phyloP scores from a whole-genome alignment of 805 yeast genomes.

The Nakazawaea molendinolei region DNA sequence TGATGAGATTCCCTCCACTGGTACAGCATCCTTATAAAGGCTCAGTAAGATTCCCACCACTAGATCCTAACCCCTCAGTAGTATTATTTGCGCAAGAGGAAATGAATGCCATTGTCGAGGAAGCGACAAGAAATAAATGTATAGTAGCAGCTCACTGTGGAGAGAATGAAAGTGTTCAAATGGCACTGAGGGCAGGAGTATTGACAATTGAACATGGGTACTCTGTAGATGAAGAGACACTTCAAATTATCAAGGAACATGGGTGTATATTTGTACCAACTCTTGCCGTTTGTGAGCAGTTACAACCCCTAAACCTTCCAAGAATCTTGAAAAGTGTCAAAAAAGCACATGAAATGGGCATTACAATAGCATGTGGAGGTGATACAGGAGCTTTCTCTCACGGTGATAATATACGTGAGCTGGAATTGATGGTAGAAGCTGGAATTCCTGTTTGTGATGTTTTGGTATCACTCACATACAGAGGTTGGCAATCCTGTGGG shows the following conservation, averaged over 20 bases:
- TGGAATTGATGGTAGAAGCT: slow-evolving; percentile 20
- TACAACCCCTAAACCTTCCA: slow-evolving; percentile 17
- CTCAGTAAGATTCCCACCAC: slow-evolving; percentile 21
- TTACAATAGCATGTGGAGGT: slow-evolving; percentile 22
- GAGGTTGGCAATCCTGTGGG: slow-evolving; percentile 25
- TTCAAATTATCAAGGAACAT: slow-evolving; percentile 16
- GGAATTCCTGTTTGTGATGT: slow-evolving; percentile 20
- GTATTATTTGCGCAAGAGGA: slow-evolving; percentile 21
- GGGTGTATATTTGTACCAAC: slow-evolving; percentile 22
- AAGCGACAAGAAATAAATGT: slow-evolving; percentile 20
- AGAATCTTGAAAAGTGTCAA: slow-evolving; percentile 16
- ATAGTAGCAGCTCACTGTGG: slow-evolving; percentile 25
- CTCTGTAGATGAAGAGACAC: slow-evolving; percentile 19
- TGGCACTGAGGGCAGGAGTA: slow-evolving; percentile 24
- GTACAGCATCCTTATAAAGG: slow-evolving; percentile 21
- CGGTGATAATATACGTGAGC: slow-evolving; percentile 23
- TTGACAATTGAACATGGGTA: slow-evolving; percentile 21
- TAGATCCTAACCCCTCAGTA: slow-evolving; percentile 21
- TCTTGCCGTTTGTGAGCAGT: slow-evolving; percentile 18
- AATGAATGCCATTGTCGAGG: slow-evolving; percentile 21
- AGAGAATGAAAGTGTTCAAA: slow-evolving; percentile 18
- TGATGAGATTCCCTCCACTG: slow-evolving; percentile 23
- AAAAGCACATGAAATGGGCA: slow-evolving; percentile 19
- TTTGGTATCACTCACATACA: slow-evolving; percentile 17
- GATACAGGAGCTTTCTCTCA: slow-evolving; percentile 24